A percentile compares a stretch with the other conserved stretches of the same genome.
phyloP scores from a whole-genome alignment of 306 rosid species.

The Corylus heterophylla region DNA sequence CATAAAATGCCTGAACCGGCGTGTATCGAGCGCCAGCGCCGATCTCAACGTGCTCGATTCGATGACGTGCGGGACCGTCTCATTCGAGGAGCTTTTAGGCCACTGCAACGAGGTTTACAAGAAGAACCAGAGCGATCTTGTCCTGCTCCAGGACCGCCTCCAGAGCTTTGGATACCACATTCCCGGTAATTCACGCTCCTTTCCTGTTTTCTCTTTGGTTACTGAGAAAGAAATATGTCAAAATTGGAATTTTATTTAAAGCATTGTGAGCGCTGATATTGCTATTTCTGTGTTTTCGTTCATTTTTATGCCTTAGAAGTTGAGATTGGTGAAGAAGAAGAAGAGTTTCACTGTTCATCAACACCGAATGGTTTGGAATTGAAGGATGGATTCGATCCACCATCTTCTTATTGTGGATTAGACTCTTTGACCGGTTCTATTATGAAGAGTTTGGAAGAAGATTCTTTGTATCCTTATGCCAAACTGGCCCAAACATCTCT shows the following conservation, averaged over 20 bases:
- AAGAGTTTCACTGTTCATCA: constrained; percentile 27
- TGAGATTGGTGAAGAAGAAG: constrained; percentile 52
- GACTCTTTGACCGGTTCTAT: constrained; percentile 36
- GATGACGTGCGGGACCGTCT: constrained; percentile 74
- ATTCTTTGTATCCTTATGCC: constrained; percentile 59
- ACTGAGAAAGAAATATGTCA: not conserved
- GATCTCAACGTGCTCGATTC: constrained; percentile 77
- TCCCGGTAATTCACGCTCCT: constrained; percentile 37
- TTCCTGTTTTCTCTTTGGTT: not conserved
- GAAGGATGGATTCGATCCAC: constrained; percentile 27
- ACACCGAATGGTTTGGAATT: constrained; percentile 17
- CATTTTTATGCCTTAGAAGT: constrained; percentile 29
- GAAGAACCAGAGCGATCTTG: constrained; percentile 55
- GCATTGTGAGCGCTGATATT: not conserved
- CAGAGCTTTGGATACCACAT: constrained; percentile 47
- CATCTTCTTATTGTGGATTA: constrained; percentile 37
- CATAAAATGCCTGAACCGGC: constrained; percentile 73
- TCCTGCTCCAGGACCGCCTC: constrained; percentile 54
- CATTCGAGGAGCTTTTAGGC: constrained; percentile 87
- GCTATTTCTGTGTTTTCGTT: not conserved
- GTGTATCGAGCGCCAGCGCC: constrained; percentile 49
- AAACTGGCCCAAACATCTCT: not conserved
- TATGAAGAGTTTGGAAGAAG: constrained; percentile 51
- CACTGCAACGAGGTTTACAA: constrained; percentile 82
- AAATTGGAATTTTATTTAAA: not conserved